These are phyloP conservation scores for Clonostachys solani DNA, from an alignment of 2,329 filamentous ascomycete species.

Conservation along the genomic window DNA sequence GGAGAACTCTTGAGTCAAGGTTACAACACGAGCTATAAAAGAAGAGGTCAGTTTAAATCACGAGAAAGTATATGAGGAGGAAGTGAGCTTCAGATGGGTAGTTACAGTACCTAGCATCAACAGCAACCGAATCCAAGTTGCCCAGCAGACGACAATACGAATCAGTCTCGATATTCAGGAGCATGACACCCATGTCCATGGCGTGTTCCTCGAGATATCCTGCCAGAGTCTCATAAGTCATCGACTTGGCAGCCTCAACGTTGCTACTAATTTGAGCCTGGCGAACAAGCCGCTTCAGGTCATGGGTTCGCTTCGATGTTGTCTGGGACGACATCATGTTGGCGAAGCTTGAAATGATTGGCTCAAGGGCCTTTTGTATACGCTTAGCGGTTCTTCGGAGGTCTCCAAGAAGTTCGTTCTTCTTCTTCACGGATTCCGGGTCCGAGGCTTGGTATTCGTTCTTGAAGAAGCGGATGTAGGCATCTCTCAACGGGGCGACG, in stretches of 20 bases:
- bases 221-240: constrained; percentile 9
- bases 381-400: constrained; percentile 4
- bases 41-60: neutral
- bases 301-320: constrained; percentile 10
- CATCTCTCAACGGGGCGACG: neutral
- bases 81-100: too few relatives aligned
- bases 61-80: neutral
- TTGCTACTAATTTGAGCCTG: constrained; percentile 7
- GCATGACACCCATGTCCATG: constrained; percentile 9
- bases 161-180: constrained; percentile 7
- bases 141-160: constrained; percentile 6
- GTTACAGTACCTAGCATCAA: constrained; percentile 5
- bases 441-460: neutral
- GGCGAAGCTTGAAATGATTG: constrained; percentile 6
- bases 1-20: constrained; percentile 9
- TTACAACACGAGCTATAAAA: constrained; percentile 4
- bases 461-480: neutral
- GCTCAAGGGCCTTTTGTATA: constrained; percentile 3
- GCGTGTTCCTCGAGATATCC: constrained; percentile 8
- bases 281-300: constrained; percentile 8
- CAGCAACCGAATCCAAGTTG: neutral
- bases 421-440: constrained; percentile 2
- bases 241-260: constrained; percentile 8
- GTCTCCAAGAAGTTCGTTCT: constrained; percentile 4
- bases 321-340: constrained; percentile 8